Conservation (phyloP, 2,329 filamentous ascomycete species). For the Fusarium sp. region DNA sequence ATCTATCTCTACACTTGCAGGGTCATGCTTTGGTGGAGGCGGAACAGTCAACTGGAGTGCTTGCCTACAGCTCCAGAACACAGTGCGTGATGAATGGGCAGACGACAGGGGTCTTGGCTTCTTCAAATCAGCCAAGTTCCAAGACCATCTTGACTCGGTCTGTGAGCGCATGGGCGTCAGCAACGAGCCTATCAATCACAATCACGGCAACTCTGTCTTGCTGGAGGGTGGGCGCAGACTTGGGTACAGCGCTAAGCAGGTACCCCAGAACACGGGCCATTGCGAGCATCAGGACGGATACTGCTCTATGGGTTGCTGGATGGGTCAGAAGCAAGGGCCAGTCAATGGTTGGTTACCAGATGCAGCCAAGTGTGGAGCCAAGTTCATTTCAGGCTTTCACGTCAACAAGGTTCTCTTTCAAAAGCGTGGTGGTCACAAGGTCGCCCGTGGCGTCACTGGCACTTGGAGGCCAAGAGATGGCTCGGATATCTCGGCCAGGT, state of each 20-base stretch:
- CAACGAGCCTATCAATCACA: neutral
- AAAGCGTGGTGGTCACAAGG: neutral
- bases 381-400: neutral
- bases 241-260: neutral
- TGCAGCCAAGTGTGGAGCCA: neutral
- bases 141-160: neutral
- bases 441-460: neutral
- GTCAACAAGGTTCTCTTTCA: neutral
- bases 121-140: neutral
- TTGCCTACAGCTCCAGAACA: neutral
- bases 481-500: accelerated
- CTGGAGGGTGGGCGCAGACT: neutral
- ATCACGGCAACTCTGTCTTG: neutral
- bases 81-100: constrained; percentile 1
- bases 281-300: neutral
- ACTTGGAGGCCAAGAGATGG: neutral
- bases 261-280: neutral
- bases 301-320: neutral
- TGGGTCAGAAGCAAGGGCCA: neutral
- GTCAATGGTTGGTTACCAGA: neutral
- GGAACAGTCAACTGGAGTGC: constrained; percentile 12
- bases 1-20: neutral
- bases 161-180: neutral
- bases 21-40: constrained; percentile 1
- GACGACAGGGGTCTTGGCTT: neutral